Conservation (phyloP, 208 protist genomes). For the Angomonas ambiguus region DNA sequence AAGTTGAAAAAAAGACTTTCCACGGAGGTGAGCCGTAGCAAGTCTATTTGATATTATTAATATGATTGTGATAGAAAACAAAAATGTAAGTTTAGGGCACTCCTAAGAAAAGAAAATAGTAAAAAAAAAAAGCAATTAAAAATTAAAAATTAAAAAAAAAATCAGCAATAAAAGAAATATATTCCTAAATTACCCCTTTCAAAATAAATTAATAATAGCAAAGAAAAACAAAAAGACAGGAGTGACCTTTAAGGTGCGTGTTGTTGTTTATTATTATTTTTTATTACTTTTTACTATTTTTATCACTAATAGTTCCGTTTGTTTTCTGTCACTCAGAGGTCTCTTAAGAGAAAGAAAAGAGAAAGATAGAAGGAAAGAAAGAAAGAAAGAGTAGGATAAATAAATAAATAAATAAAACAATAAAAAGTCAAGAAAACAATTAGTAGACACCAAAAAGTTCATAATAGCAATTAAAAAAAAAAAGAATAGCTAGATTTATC, state of each 20-base stretch:
- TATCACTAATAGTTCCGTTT: too few species aligned
- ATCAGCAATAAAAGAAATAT: background rate
- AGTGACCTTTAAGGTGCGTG: too few species aligned
- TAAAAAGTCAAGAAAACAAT: background rate
- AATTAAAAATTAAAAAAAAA: constrained; percentile 2
- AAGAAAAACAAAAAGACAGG: background rate
- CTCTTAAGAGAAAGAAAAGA: background rate
- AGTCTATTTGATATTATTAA: too few species aligned
- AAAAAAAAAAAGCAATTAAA: constrained; percentile 1
- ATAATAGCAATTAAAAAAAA: constrained; percentile 12
- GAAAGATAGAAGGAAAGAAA: background rate
- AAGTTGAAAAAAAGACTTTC: too few species aligned
- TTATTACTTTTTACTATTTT: background rate
- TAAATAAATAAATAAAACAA: background rate
- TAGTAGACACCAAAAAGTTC: background rate
- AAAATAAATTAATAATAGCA: background rate
- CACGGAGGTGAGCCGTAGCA: too few species aligned
- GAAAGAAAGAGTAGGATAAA: background rate
- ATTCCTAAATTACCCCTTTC: background rate
- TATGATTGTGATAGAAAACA: constrained; percentile 1
- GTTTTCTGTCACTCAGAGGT: too few species aligned
- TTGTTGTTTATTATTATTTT: too few species aligned
- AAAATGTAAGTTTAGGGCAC: constrained; percentile 1
- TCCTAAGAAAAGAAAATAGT: constrained; percentile 2
- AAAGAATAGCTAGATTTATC: constrained; percentile 9